These are phyloP conservation scores for Serpula lacrymans DNA, from an alignment of 768 basidiomycete genomes.

Conservation along the genomic window DNA sequence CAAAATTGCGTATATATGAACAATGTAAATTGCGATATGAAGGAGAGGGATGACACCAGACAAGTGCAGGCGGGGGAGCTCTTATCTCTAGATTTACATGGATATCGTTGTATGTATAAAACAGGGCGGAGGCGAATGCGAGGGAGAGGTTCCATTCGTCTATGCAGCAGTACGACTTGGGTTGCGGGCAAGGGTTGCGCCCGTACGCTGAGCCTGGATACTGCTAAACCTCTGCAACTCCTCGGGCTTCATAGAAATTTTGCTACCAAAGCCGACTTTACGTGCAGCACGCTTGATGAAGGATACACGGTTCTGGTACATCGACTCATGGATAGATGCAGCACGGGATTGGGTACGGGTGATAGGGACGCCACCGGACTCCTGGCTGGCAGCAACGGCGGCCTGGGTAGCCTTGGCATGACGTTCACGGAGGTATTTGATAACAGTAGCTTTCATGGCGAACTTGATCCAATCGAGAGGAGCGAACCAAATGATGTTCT, in stretches of 20 bases:
- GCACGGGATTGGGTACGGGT: slow-evolving; percentile 87
- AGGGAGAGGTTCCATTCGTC: too few species aligned
- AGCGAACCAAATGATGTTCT: slow-evolving; percentile 96
- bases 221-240: slow-evolving; percentile 84
- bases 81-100: slow-evolving; percentile 11
- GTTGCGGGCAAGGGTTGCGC: slow-evolving; percentile 73
- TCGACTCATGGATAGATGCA: slow-evolving; percentile 83
- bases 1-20: slow-evolving; percentile 11
- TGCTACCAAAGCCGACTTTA: slow-evolving; percentile 85
- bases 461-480: slow-evolving; percentile 97
- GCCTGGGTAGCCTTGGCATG: slow-evolving; percentile 37
- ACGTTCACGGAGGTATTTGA: slow-evolving; percentile 77
- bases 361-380: slow-evolving; percentile 57
- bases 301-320: slow-evolving; percentile 93
- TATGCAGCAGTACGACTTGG: slow-evolving; percentile 60
- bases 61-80: slow-evolving; percentile 9
- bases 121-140: too few species aligned
- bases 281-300: slow-evolving; percentile 88
- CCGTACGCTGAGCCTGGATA: slow-evolving; percentile 80
- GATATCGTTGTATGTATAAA: slow-evolving; percentile 5
- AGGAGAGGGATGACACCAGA: slow-evolving; percentile 11
- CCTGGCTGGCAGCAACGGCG: slow-evolving; percentile 33
- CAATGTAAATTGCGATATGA: slow-evolving; percentile 1
- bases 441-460: slow-evolving; percentile 90
- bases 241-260: slow-evolving; percentile 77